Base-by-base conservation (phyloP, 495 filamentous ascomycete genomes). In the Penicillium atrosanguineum region DNA sequence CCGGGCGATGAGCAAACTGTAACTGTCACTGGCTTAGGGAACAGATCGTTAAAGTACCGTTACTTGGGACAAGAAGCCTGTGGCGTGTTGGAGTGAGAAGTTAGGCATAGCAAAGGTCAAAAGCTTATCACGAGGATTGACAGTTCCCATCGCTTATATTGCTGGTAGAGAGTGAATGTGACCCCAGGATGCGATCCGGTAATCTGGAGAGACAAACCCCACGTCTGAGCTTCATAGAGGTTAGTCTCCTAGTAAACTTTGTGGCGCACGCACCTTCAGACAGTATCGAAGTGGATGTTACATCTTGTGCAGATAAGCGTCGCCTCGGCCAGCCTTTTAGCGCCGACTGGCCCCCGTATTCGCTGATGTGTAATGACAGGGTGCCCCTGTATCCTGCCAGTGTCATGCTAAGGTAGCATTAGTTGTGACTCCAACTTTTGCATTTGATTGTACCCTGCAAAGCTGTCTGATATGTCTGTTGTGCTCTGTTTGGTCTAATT, bases 1-100 rank as follows among this genome's bases (percentile, higher is more conserved):
- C 77, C 78, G 6, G 75, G 73, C 7, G 78, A 79, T 61, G 67
- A 63, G 14, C 69, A 79, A 40, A 57, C 54, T 0, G 63, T 80
- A 9, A 68, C 54, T 11, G 54, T 76, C 15, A 65, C 48, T 26
- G 76, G 75, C 0, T 40, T 77, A n/a, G 66, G 63, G 43, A 56
- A 75, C 31, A 53, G 65, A 54, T 63, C 74, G 38, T 47, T 79
- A 52, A 62, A 52, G 28, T 74, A 70, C 34, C 55, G 61, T 18
- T 53, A 59, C 48, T 28, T 66, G 14, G 63, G 63, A n/a, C 46
- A 57, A 16, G 60, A 58, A 19, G 44, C 36, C 7, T 49, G 34
- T 46, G 42, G 31, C 4, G 23, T 53, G 25, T 46, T 58, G 15
- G 43, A 29, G 38, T 62, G 29, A 62, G 44, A 14, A 14, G 11